Percentiles rank a stretch among this genome's conserved stretches.
Evolutionary conservation across 202 grass and related monocot genomes (phyloP).

Genomic region (Cymbopogon flexuosus): DNA sequence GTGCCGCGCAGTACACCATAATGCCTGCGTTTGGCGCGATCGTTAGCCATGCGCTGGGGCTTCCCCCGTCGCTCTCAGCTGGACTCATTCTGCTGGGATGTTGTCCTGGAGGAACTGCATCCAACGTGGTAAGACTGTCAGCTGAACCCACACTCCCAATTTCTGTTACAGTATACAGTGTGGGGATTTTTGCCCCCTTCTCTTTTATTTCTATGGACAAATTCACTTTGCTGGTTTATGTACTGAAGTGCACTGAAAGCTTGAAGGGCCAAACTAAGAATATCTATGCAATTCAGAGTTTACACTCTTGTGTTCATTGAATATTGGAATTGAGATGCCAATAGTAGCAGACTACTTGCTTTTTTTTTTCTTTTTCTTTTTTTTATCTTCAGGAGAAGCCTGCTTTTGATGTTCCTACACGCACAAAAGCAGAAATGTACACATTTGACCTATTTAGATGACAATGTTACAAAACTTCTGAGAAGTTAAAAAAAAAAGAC

Average conservation of each 20-base stretch:
- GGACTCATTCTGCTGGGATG: constrained; percentile 66
- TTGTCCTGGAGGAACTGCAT: constrained; percentile 84
- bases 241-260: neutral
- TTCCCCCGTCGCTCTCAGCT: constrained; percentile 50
- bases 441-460: neutral
- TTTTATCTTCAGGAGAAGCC: neutral
- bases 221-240: neutral
- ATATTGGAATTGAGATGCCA: neutral
- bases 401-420: neutral
- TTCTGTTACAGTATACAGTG: neutral
- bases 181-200: neutral
- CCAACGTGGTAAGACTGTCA: constrained; percentile 64
- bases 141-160: neutral
- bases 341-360: neutral
- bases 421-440: neutral
- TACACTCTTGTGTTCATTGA: neutral
- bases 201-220: neutral
- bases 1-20: constrained; percentile 58
- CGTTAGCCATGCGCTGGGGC: constrained; percentile 50
- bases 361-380: neutral
- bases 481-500: neutral
- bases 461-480: neutral
- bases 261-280: neutral
- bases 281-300: neutral
- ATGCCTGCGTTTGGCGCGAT: constrained; percentile 57